These are phyloP conservation scores for Fusarium sp. DNA, from an alignment of 2,329 filamentous ascomycete genomes.

Conservation along the genomic window DNA sequence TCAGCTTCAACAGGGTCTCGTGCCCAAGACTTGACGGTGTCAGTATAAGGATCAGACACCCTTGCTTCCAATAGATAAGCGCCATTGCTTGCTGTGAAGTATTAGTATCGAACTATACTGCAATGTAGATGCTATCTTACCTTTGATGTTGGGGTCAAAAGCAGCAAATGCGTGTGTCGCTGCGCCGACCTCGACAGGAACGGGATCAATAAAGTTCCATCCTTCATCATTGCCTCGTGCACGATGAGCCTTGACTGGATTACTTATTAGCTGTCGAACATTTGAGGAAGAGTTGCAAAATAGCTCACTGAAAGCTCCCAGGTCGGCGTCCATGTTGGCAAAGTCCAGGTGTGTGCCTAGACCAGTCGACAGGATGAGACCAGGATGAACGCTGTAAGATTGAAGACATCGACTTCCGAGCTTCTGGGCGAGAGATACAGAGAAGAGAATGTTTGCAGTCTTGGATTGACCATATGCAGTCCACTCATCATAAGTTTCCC, in stretches of 20 bases:
- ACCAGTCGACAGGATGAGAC: constrained; percentile 45
- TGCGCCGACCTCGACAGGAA: constrained; percentile 49
- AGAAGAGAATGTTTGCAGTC: constrained; percentile 55
- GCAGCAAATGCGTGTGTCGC: constrained; percentile 55
- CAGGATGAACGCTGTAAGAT: constrained; percentile 55
- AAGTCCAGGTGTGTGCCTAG: constrained; percentile 45
- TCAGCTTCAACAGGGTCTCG: constrained; percentile 55
- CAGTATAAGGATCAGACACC: constrained; percentile 49
- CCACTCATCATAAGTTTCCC: constrained; percentile 51
- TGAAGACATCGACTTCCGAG: constrained; percentile 49
- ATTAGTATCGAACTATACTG: neutral
- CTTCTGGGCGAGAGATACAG: constrained; percentile 51
- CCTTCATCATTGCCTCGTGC: constrained; percentile 42
- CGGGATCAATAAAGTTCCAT: constrained; percentile 37
- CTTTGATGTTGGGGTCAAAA: constrained; percentile 53
- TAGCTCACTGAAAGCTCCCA: constrained; percentile 36
- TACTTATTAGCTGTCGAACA: neutral
- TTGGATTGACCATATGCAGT: constrained; percentile 56
- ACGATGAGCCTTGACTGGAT: constrained; percentile 38
- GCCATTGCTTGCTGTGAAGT: constrained; percentile 48
- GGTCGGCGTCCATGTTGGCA: constrained; percentile 26
- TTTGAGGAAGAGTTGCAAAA: fast-evolving
- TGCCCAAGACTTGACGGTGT: constrained; percentile 51
- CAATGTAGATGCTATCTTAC: constrained; percentile 7
- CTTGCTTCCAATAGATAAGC: constrained; percentile 52